Base-by-base conservation (phyloP, 2,329 filamentous ascomycete species). In the Monosporascus sp. region DNA sequence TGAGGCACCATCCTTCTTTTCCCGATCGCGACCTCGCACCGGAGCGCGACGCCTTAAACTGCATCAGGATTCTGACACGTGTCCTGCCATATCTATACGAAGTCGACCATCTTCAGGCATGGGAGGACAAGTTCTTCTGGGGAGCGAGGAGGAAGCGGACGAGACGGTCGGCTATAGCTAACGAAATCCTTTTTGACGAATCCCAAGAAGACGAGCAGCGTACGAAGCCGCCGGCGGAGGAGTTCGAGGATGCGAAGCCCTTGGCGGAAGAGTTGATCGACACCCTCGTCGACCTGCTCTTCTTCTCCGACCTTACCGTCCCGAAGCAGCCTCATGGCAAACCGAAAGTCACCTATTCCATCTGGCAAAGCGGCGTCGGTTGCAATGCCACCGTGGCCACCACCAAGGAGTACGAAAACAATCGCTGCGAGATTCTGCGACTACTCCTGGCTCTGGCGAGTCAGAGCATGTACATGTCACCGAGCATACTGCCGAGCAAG, bases 51-150 rank as follows among this genome's bases (percentile, higher is more conserved):
- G 91, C 88, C n/a, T 80, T 99, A 65, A 99, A 99, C 73, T 99
- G 94, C 70, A 86, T 99, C 65, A 85, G 94, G 35, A 85, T 97
- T 48, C 79, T 99, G 50, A 97, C 93, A 16, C 84, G 94, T 16
- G 75, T 99, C 48, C 77, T 99, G 27, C 94, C 94, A 5, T 99
- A 89, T 67, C 71, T 99, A 24, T 97, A 97, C 70, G 94, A 99
- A 71, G 87, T 87, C 50, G 92, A 97, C 44, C 80, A 87, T 51
- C 74, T 99, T 49, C 82, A 87, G 56, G 72, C 78, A 60, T 99
- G 94, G 94, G 91, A 97, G 67, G 87, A 96, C 58, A 84, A 81
- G 56, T 96, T 99, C 79, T 97, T 99, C 67, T 97, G 94, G 94
- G 80, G 82, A 1, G 77, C 81, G 47, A 80, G 91, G 61, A 82